These are phyloP conservation scores for Raphidocelis subcapitata DNA, from an alignment of 139 green algal genomes.

Conservation along the genomic window DNA sequence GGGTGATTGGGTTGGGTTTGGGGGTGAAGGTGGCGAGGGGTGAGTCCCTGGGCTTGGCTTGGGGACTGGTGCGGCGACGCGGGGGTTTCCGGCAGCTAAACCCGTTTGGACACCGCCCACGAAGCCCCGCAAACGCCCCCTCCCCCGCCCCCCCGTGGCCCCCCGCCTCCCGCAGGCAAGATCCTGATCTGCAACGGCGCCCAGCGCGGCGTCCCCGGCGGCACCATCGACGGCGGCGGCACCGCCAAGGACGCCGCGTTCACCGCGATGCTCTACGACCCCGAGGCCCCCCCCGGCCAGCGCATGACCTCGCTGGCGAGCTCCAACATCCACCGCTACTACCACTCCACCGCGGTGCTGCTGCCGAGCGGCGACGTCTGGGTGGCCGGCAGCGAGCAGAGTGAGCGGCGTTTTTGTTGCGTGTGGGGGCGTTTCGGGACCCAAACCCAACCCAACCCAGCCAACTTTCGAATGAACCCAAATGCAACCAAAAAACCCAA, in stretches of 20 bases:
- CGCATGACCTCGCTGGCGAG: constrained; percentile 16
- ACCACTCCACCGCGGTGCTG: constrained; percentile 30
- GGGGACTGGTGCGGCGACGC: too few relatives aligned
- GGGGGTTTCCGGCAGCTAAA: too few relatives aligned
- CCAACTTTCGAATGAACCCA: too few relatives aligned
- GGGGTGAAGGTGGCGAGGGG: too few relatives aligned
- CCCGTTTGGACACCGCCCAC: too few relatives aligned
- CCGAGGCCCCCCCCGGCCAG: not conserved
- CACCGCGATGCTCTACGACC: constrained; percentile 18
- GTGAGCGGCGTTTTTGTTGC: too few relatives aligned
- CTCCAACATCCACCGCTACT: constrained; percentile 24
- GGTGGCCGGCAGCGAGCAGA: constrained; percentile 26
- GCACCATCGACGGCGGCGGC: constrained; percentile 18
- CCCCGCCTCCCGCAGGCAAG: too few relatives aligned
- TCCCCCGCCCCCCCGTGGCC: too few relatives aligned
- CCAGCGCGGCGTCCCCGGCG: constrained; percentile 18
- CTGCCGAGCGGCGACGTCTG: constrained; percentile 23
- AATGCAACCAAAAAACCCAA: too few relatives aligned
- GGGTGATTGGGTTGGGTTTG: too few relatives aligned
- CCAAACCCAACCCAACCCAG: not conserved
- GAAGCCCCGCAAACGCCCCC: too few relatives aligned
- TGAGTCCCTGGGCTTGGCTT: too few relatives aligned
- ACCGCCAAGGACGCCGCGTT: constrained; percentile 19
- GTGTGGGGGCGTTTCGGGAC: not conserved
- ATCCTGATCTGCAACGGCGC: not conserved